Evolutionary conservation across 345 rosid genomes (phyloP).

Genomic region (Lepidium sativum): DNA sequence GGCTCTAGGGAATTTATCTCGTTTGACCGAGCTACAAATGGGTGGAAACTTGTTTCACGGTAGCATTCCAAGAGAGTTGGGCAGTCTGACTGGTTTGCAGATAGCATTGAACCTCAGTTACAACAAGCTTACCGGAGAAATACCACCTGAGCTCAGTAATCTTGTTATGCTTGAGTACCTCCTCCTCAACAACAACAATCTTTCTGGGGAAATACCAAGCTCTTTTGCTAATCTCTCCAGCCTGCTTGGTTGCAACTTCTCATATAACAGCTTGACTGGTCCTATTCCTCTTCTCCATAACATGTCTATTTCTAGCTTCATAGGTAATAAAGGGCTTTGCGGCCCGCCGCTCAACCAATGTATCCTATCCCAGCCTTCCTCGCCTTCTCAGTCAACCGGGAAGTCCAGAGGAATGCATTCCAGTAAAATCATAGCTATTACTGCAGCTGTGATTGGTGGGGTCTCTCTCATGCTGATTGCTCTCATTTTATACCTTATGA

Average conservation of each 20-base stretch:
- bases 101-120: slow-evolving; percentile 81
- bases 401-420: slow-evolving; percentile 18
- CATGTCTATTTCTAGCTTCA: slow-evolving; percentile 45
- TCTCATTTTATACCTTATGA: slow-evolving; percentile 49
- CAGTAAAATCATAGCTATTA: slow-evolving; percentile 54
- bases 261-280: slow-evolving; percentile 63
- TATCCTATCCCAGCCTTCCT: slow-evolving; percentile 23
- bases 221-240: slow-evolving; percentile 60
- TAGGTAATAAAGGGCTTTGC: slow-evolving; percentile 63
- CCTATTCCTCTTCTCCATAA: slow-evolving; percentile 44
- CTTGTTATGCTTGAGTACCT: slow-evolving; percentile 52
- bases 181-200: slow-evolving; percentile 66
- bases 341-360: slow-evolving; percentile 60
- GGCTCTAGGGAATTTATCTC: slow-evolving; percentile 51
- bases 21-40: slow-evolving; percentile 75
- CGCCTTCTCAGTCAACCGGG: slow-evolving; percentile 25
- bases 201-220: slow-evolving; percentile 65
- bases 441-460: slow-evolving; percentile 61
- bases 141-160: slow-evolving; percentile 69
- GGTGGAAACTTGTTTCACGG: slow-evolving; percentile 72
- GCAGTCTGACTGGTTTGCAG: slow-evolving; percentile 62
- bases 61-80: slow-evolving; percentile 50
- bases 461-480: slow-evolving; percentile 55
- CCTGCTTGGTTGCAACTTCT: slow-evolving; percentile 76
- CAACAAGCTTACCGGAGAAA: slow-evolving; percentile 62